These are phyloP conservation scores for Botryobasidium botryosum DNA, from an alignment of 768 basidiomycete species.

Conservation along the genomic window DNA sequence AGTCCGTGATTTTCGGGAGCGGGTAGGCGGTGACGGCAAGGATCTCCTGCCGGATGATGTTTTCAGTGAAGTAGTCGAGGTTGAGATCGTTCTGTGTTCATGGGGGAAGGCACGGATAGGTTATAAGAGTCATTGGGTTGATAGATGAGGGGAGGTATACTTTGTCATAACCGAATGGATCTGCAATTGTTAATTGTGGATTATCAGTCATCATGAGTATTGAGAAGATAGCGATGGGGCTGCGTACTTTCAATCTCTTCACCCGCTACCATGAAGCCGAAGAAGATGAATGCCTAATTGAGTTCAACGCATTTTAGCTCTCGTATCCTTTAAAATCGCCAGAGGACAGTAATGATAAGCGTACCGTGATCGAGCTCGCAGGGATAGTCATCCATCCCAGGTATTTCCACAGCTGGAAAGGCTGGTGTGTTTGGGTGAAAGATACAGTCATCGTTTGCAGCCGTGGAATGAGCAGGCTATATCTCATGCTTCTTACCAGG, in stretches of 20 bases:
- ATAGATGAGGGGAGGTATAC: no score
- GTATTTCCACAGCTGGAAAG: slow-evolving; percentile 41
- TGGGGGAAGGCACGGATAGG: neutral
- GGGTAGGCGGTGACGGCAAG: slow-evolving; percentile 18
- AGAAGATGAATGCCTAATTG: slow-evolving; percentile 10
- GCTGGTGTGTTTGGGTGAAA: slow-evolving; percentile 23
- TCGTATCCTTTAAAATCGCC: neutral
- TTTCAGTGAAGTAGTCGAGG: slow-evolving; percentile 19
- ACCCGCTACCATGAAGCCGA: slow-evolving; percentile 10
- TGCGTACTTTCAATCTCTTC: slow-evolving; percentile 10
- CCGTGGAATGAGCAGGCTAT: neutral
- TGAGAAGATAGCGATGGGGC: neutral
- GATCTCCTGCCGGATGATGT: slow-evolving; percentile 20
- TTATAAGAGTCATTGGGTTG: neutral
- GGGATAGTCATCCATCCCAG: slow-evolving; percentile 51
- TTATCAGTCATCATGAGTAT: neutral
- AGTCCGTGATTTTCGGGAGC: slow-evolving; percentile 15
- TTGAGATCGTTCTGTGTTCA: slow-evolving; percentile 17
- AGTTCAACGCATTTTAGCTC: no score
- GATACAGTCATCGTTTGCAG: neutral
- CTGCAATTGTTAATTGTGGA: neutral
- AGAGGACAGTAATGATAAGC: neutral
- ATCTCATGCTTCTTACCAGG: slow-evolving; percentile 27
- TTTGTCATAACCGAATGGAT: slow-evolving; percentile 21
- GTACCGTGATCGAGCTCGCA: slow-evolving; percentile 34